Conservation (phyloP, 768 basidiomycete genomes). For the Termitomyces eurrhizus region DNA sequence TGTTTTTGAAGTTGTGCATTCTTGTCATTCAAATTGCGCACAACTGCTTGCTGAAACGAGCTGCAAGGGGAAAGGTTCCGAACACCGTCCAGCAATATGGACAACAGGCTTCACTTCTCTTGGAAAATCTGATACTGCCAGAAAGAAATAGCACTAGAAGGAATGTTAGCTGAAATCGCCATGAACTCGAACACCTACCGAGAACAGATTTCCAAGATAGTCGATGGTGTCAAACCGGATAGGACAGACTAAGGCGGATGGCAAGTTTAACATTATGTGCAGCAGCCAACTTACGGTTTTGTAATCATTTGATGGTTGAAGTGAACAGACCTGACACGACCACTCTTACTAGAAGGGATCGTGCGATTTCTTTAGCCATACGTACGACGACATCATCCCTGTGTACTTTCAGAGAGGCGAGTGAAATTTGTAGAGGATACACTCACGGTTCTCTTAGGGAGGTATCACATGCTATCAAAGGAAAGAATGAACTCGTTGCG, state of each 20-base stretch:
- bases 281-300: constrained; percentile 59
- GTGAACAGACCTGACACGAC: constrained; percentile 60
- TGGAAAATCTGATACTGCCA: constrained; percentile 92
- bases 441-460: constrained; percentile 73
- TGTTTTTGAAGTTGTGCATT: constrained; percentile 82
- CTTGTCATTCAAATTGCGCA: constrained; percentile 78
- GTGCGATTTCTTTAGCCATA: constrained; percentile 3
- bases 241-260: constrained; percentile 62
- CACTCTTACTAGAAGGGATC: constrained; percentile 1
- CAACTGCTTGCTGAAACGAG: constrained; percentile 80
- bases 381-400: constrained; percentile 66
- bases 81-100: neutral
- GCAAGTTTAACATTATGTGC: constrained; percentile 30
- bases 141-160: constrained; percentile 71
- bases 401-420: neutral
- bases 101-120: constrained; percentile 52
- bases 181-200: constrained; percentile 38
- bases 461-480: constrained; percentile 69
- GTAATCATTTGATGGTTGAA: constrained; percentile 87
- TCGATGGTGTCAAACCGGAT: constrained; percentile 72
- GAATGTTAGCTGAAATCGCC: neutral
- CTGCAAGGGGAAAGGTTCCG: constrained; percentile 27
- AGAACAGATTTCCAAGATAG: constrained; percentile 78
- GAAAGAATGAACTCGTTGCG: neutral
- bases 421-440: neutral